A percentile compares a stretch with the other conserved stretches of the same genome.
These are phyloP conservation scores for Colletotrichum lindemuthianum DNA, from an alignment of 2,329 filamentous ascomycete genomes.

Conservation along the genomic window DNA sequence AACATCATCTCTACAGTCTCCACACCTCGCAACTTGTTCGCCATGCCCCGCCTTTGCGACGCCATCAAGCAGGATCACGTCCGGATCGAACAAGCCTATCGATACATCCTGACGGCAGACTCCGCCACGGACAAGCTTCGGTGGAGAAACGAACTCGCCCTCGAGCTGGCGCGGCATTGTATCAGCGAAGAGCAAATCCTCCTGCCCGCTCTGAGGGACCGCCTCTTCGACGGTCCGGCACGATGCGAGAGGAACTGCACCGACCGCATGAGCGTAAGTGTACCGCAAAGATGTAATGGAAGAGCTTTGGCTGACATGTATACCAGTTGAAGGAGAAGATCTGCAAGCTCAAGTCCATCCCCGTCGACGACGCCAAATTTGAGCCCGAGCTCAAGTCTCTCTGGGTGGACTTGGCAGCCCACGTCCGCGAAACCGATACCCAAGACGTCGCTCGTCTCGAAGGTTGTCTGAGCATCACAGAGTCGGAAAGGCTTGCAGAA, in stretches of 20 bases:
- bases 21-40: background rate
- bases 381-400: constrained; percentile 19
- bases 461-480: constrained; percentile 25
- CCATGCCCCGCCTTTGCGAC: constrained; percentile 26
- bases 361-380: constrained; percentile 18
- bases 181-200: constrained; percentile 29
- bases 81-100: constrained; percentile 29
- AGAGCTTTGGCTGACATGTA: background rate
- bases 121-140: constrained; percentile 13
- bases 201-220: constrained; percentile 17
- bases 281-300: too few relatives aligned
- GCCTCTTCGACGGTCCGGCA: constrained; percentile 18
- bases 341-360: constrained; percentile 10
- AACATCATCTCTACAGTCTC: too few relatives aligned
- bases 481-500: constrained; percentile 23
- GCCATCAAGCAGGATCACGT: constrained; percentile 33
- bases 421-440: constrained; percentile 25
- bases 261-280: constrained; percentile 19
- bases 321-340: constrained; percentile 30
- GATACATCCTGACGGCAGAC: constrained; percentile 21
- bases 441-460: constrained; percentile 27
- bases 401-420: constrained; percentile 22
- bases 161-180: constrained; percentile 33
- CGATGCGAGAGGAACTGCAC: constrained; percentile 17
- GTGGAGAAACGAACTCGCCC: constrained; percentile 27